Base-by-base conservation (phyloP, 192 early-diverging fungal species). In the Umbelopsis ramanniana region DNA sequence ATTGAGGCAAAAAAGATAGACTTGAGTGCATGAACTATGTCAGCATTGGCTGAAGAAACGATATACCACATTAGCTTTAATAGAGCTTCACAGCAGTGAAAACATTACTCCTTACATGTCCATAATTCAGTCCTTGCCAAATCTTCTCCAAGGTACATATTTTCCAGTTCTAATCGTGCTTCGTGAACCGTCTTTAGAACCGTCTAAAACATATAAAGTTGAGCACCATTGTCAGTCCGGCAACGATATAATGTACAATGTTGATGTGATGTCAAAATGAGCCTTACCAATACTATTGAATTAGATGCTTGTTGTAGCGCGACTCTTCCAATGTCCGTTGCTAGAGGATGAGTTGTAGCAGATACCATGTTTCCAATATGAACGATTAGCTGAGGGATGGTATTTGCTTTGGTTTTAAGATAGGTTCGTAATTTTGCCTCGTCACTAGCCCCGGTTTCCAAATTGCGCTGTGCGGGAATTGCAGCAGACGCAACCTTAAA, bases 281-380 rank as follows among this genome's bases (percentile, higher is more conserved):
- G 33, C 19, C 57, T 63, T 15, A 63, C 57, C 29, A 63, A 19
- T 14, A 63, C 57, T 14, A 63, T 37, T 26, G 57, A 22, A 14
- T 63, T 63, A 3, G 57, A 22, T 37, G 8, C 29, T 17, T 35
- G 29, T 4, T 63, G 57, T 22, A 63, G 26, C 15, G 10, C 26
- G 2, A 29, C 14, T 63, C 26, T 22, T 14, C 57, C 57, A n/a
- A 37, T 29, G 8, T 63, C 57, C 12, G 57, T 29, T 11, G 57
- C 57, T 26, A 63, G 19, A 17, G 57, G 33, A 37, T 63, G 57
- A 37, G 29, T 19, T 35, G 57, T 4, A 38, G 57, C 33, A 29
- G 57, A 63, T 33, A 63, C 57, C 33, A 63, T 63, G 29, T 29
- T 63, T 19, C 29, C 57, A 19, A 35, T 37, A 63, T 63, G 33